phyloP scores from a whole-genome alignment of 2,329 filamentous ascomycete genomes.

The Didymella lethalis region DNA sequence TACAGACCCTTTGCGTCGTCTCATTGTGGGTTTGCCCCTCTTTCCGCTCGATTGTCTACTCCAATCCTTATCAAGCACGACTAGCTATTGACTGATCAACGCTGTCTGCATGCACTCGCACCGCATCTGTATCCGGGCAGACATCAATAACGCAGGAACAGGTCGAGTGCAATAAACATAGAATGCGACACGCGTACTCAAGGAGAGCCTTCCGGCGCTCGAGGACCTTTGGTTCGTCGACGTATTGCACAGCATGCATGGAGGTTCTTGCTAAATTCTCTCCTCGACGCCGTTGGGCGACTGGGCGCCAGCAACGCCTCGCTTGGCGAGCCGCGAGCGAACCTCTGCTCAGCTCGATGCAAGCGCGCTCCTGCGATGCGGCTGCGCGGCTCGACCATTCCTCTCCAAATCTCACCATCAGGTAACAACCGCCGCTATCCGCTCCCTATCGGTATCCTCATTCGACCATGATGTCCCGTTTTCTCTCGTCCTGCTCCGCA shows the following conservation, averaged over 20 bases:
- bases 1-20: slow-evolving; percentile 23
- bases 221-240: slow-evolving; percentile 15
- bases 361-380: slow-evolving; percentile 6
- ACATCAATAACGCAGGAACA: slow-evolving; percentile 10
- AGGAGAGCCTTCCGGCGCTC: slow-evolving; percentile 16
- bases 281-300: slow-evolving; percentile 22
- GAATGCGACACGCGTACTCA: slow-evolving; percentile 4
- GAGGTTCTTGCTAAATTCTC: slow-evolving; percentile 20
- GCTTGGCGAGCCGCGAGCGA: slow-evolving; percentile 4
- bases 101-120: slow-evolving; percentile 15
- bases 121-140: slow-evolving; percentile 21
- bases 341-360: slow-evolving; percentile 4
- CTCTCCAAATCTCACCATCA: neutral
- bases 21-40: slow-evolving; percentile 18
- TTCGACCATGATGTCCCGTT: neutral
- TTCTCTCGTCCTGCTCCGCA: neutral
- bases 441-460: neutral
- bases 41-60: slow-evolving; percentile 18
- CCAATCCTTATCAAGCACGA: slow-evolving; percentile 24
- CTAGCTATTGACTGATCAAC: slow-evolving; percentile 16
- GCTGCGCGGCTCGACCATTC: neutral
- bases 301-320: slow-evolving; percentile 1
- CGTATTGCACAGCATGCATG: slow-evolving; percentile 21
- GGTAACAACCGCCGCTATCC: neutral
- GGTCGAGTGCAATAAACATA: slow-evolving; percentile 3